phyloP scores from a whole-genome alignment of 176 grass and related monocot species.

The Zizania latifolia region DNA sequence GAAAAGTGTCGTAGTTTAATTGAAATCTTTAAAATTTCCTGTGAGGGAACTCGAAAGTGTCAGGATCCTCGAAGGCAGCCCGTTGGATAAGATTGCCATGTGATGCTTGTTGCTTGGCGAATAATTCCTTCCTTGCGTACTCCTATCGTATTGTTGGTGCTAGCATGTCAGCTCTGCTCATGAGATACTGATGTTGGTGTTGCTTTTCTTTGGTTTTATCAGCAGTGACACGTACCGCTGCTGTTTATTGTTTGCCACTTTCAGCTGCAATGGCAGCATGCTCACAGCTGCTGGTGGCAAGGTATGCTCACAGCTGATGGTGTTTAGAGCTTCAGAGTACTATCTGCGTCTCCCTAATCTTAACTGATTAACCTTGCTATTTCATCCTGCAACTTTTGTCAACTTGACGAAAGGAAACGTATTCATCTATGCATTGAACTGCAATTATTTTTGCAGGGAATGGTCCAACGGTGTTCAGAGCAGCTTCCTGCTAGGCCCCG shows the following conservation, averaged over 20 bases:
- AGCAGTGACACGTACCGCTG: too few relatives aligned
- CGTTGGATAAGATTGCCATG: too few relatives aligned
- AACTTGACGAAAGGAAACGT: neutral
- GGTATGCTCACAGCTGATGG: constrained; percentile 68
- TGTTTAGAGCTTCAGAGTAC: neutral
- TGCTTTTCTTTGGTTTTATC: too few relatives aligned
- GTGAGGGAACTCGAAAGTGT: neutral
- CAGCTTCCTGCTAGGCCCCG: constrained; percentile 13
- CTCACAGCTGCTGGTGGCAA: constrained; percentile 60
- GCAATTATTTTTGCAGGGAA: neutral
- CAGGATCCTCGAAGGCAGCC: too few relatives aligned
- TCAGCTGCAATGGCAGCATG: constrained; percentile 83
- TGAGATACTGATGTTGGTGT: too few relatives aligned
- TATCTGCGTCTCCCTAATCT: neutral
- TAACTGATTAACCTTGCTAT: neutral
- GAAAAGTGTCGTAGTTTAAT: neutral
- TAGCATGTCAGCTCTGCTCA: too few relatives aligned
- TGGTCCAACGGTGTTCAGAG: constrained; percentile 1
- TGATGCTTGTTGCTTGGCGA: too few relatives aligned
- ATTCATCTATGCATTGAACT: neutral
- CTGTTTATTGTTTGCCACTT: too few relatives aligned
- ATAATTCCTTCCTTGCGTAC: too few relatives aligned
- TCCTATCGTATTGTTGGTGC: too few relatives aligned
- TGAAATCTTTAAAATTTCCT: neutral
- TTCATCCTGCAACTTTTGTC: neutral